Evolutionary conservation across 2,329 filamentous ascomycete species (phyloP), one percentile per base, ranked within the genome.

Genomic region (Graphilbum sp.): DNA sequence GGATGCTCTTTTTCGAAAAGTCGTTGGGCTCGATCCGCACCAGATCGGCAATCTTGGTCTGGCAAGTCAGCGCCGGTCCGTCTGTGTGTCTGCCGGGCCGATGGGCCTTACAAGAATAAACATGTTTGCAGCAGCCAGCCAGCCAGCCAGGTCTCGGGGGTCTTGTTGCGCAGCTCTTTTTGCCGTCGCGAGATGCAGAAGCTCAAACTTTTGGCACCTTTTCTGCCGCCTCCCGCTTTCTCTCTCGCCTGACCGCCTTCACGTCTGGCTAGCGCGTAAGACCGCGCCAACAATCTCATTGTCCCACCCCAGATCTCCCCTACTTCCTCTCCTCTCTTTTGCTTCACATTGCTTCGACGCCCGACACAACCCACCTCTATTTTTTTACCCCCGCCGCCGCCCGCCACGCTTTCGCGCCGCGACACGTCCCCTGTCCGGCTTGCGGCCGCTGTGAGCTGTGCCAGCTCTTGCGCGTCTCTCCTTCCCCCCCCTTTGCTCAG

Each of bases 21-120:
- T 95, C 83, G 51, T 84, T 73, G 2, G 90, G 90, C 24, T 74
- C 70, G 60, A 98, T 92, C 60, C 93, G 84, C 48, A 98, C 85
- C 49, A 98, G 69, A 64, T 98, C 90, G 49, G 86, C 79, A 50
- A 98, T 77, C 48, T 90, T 94, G 32, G 86, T 90, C 90, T 94
- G 38, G 23, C 11, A 24, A 30, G 15, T 30, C 18, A 27, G 23
- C 13, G 17, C 32, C 3, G 19, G 32, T 8, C n/a, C n/a, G n/a
- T n/a, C n/a, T n/a, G n/a, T n/a, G n/a, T 27, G 18, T 16, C n/a
- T 35, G 33, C 21, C 11, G 16, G 6, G 6, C 7, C 5, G 13
- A 32, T 6, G 15, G 32, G 21, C 4, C 59, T 45, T 47, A 69
- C 66, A 30, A 69, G 53, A 42, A 70, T 68, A 45, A 70, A 70